Conservation (phyloP, 2,329 filamentous ascomycete genomes). For the Colletotrichum sojae region DNA sequence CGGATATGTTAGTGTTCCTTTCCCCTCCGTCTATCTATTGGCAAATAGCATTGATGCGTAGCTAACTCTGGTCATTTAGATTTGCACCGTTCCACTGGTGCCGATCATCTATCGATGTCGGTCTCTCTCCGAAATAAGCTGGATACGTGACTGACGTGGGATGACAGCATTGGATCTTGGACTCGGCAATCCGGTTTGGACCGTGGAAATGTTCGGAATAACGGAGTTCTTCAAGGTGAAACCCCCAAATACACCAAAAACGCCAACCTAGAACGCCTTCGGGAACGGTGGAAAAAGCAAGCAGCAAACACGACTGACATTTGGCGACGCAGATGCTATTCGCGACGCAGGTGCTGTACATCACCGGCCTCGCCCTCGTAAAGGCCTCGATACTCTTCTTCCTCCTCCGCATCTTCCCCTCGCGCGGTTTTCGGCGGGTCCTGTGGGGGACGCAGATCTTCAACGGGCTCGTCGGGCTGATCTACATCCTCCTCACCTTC, state of each 20-base stretch:
- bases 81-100: slow-evolving; percentile 10
- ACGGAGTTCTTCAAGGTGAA: slow-evolving; percentile 8
- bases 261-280: background rate
- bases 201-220: background rate
- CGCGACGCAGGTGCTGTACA: background rate
- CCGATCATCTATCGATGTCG: background rate
- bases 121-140: fast-evolving
- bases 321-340: slow-evolving; percentile 2
- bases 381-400: slow-evolving; percentile 51
- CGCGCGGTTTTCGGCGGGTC: slow-evolving; percentile 22
- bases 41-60: no score
- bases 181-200: slow-evolving; percentile 1
- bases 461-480: background rate
- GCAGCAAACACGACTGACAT: fast-evolving
- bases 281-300: background rate
- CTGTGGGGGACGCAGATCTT: slow-evolving; percentile 1
- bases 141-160: background rate
- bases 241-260: no score
- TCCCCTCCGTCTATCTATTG: background rate
- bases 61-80: background rate
- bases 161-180: background rate
- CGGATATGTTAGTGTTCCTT: background rate
- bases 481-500: slow-evolving; percentile 4
- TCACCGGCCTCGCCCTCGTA: slow-evolving; percentile 30
- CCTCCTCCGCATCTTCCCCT: slow-evolving; percentile 50